A percentile compares a stretch with the other conserved stretches of the same genome.
These are phyloP conservation scores for Discostella pseudostelligera DNA, from an alignment of 108 stramenopile species.

Conservation along the genomic window DNA sequence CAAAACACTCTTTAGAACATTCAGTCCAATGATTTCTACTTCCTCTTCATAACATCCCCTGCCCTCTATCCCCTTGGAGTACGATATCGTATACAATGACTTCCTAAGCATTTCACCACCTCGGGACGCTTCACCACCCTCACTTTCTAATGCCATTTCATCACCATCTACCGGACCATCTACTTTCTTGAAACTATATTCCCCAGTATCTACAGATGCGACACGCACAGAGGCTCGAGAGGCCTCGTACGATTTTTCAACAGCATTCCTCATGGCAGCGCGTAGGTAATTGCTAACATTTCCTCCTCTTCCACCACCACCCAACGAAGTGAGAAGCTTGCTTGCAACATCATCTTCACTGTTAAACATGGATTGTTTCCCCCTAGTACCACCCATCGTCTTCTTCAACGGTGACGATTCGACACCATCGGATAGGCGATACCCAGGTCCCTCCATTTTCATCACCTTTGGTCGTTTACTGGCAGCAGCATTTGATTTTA, in stretches of 20 bases:
- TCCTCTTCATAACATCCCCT: slow-evolving; percentile 61
- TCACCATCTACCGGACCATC: slow-evolving; percentile 19
- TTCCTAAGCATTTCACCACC: slow-evolving; percentile 16
- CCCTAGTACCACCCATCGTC: not conserved
- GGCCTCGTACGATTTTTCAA: slow-evolving; percentile 75
- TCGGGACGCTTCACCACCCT: slow-evolving; percentile 1
- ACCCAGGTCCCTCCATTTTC: slow-evolving; percentile 41
- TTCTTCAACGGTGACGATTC: slow-evolving; percentile 18
- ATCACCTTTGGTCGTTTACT: slow-evolving; percentile 11
- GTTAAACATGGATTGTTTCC: slow-evolving; percentile 14
- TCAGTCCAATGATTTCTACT: slow-evolving; percentile 67
- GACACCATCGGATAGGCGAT: slow-evolving; percentile 47
- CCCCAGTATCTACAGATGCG: slow-evolving; percentile 59
- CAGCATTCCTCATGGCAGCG: slow-evolving; percentile 78
- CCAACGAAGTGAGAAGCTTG: slow-evolving; percentile 60
- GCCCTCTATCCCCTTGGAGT: slow-evolving; percentile 70
- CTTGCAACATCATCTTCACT: slow-evolving; percentile 66
- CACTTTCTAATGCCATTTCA: slow-evolving; percentile 26
- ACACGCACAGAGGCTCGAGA: slow-evolving; percentile 66
- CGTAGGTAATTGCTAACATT: slow-evolving; percentile 65
- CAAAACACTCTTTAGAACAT: slow-evolving; percentile 66
- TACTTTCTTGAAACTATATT: slow-evolving; percentile 39
- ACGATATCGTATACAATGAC: slow-evolving; percentile 50
- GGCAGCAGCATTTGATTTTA: slow-evolving; percentile 23
- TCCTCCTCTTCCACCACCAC: slow-evolving; percentile 39